These are phyloP conservation scores for Avena insularis DNA, from an alignment of 176 grass and related monocot species.

Conservation along the genomic window DNA sequence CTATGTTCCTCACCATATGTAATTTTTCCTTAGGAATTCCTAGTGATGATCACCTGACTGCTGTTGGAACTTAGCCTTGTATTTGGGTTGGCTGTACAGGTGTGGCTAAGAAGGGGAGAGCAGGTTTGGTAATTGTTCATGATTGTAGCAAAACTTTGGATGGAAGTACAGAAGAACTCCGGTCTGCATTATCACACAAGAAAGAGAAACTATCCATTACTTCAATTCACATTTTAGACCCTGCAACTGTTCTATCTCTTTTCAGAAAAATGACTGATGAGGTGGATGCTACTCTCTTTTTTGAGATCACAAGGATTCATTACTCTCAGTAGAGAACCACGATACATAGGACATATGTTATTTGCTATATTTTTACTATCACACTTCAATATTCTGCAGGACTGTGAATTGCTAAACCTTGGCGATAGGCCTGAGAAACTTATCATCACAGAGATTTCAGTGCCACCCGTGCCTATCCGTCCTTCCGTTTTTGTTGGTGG, in stretches of 20 bases:
- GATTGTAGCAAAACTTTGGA: constrained; percentile 81
- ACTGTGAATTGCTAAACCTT: constrained; percentile 98
- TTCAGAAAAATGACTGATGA: constrained; percentile 86
- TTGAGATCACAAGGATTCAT: constrained; percentile 6
- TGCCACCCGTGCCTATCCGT: constrained; percentile 83
- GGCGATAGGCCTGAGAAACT: constrained; percentile 88
- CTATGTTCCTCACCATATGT: neutral
- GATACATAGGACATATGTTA: neutral
- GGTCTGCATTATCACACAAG: constrained; percentile 65
- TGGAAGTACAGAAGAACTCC: constrained; percentile 62
- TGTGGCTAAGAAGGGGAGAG: constrained; percentile 78
- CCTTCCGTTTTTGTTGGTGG: constrained; percentile 74
- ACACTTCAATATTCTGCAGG: constrained; percentile 59
- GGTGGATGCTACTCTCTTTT: constrained; percentile 52
- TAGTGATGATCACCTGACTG: constrained; percentile 13
- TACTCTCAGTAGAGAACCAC: constrained; percentile 12
- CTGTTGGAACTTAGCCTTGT: constrained; percentile 22
- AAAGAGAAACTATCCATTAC: constrained; percentile 61
- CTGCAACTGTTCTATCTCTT: constrained; percentile 68
- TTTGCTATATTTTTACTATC: neutral
- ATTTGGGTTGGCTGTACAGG: constrained; percentile 64
- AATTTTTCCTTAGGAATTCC: neutral
- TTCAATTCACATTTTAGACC: constrained; percentile 58
- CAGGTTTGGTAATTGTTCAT: constrained; percentile 64
- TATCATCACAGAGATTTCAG: constrained; percentile 83